Conservation (phyloP, 441 rosid genomes). For the Mallotus japonicus region DNA sequence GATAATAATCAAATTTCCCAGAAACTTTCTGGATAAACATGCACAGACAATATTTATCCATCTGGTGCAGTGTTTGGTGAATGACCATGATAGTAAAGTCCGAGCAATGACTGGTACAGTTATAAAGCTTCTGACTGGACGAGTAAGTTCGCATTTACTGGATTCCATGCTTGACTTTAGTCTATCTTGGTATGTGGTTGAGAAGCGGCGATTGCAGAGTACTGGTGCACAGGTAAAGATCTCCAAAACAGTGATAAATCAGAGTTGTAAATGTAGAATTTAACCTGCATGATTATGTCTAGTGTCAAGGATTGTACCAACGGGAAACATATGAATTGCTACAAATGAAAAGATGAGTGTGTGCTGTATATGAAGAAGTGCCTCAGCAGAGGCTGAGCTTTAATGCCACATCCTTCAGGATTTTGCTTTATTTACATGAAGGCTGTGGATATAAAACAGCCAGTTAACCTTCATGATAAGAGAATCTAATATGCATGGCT, state of each 20-base stretch:
- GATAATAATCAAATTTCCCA: constrained; percentile 64
- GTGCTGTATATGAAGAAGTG: neutral
- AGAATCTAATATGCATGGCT: neutral
- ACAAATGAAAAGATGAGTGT: neutral
- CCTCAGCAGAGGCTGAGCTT: neutral
- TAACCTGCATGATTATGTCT: too few relatives aligned
- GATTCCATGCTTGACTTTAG: constrained; percentile 46
- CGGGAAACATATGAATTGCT: neutral
- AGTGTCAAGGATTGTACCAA: neutral
- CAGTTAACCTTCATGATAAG: neutral
- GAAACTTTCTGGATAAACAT: constrained; percentile 55
- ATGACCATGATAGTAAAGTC: constrained; percentile 61
- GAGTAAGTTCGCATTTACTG: constrained; percentile 45
- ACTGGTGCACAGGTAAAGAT: constrained; percentile 84
- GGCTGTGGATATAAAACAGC: neutral
- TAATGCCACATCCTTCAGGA: too few relatives aligned
- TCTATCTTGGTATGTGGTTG: constrained; percentile 67
- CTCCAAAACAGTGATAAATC: constrained; percentile 2
- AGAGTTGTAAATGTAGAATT: neutral
- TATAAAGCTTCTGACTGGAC: constrained; percentile 60
- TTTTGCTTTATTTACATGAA: neutral
- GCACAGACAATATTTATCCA: constrained; percentile 50
- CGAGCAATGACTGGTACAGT: constrained; percentile 58
- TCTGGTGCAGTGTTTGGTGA: constrained; percentile 66
- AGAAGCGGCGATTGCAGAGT: constrained; percentile 51